Percentiles rank a stretch among this genome's conserved stretches.
Conservation (phyloP, 257 asterid species). For the Perilla frutescens region DNA sequence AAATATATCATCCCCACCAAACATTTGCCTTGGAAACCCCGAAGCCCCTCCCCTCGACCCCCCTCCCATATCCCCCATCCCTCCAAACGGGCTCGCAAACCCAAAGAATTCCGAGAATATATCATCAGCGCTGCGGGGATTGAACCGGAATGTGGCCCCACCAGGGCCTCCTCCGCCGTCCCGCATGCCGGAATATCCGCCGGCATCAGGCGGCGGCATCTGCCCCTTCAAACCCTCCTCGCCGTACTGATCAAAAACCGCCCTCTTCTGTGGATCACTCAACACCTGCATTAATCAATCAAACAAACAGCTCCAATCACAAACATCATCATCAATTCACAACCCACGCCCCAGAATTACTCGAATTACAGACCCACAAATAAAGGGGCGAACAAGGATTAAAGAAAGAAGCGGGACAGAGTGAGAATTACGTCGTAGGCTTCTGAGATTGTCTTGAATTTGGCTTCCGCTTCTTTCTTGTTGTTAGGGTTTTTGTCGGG, state of each 20-base stretch:
- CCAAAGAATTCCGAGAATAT: constrained; percentile 57
- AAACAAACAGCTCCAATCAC: constrained; percentile 5
- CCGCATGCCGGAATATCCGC: constrained; percentile 43
- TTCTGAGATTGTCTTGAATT: constrained; percentile 70
- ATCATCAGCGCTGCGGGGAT: constrained; percentile 61
- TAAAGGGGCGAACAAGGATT: not conserved
- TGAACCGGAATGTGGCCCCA: constrained; percentile 50
- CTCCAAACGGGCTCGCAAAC: constrained; percentile 54
- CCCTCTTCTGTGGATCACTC: constrained; percentile 70
- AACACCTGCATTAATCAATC: constrained; percentile 47
- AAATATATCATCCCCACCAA: constrained; percentile 54
- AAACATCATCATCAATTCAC: not conserved
- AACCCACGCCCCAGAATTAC: not conserved
- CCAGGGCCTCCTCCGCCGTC: constrained; percentile 39
- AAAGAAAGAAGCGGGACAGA: not conserved
- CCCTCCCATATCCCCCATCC: constrained; percentile 52
- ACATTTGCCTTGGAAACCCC: constrained; percentile 48
- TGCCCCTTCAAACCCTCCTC: constrained; percentile 75
- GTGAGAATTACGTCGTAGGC: constrained; percentile 60
- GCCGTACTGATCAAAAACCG: constrained; percentile 63
- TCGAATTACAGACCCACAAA: constrained; percentile 18
- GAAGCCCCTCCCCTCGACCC: constrained; percentile 46
- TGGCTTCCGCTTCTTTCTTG: constrained; percentile 70
- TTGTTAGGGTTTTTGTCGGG: constrained; percentile 69
- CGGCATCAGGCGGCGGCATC: constrained; percentile 65